Percentiles rank a stretch among this genome's conserved stretches.
These are phyloP conservation scores for Sequoia sempervirens DNA, from an alignment of 75 land plant genomes.

Conservation along the genomic window DNA sequence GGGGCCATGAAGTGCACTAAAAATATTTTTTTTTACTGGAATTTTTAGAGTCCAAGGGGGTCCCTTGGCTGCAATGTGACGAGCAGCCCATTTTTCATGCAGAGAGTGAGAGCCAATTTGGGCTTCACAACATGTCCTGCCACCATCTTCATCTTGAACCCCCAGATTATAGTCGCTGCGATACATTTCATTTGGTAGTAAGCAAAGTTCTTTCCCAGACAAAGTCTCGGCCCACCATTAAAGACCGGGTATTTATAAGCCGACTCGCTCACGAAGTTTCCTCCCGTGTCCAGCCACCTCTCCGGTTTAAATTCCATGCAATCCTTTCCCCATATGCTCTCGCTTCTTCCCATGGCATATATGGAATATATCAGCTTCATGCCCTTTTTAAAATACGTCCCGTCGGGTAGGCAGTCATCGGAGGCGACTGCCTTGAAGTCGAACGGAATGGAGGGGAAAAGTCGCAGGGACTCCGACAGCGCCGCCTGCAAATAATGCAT, in stretches of 20 bases:
- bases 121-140: constrained; percentile 65
- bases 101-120: constrained; percentile 73
- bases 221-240: constrained; percentile 74
- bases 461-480: constrained; percentile 71
- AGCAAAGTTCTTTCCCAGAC: constrained; percentile 81
- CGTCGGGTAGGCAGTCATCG: constrained; percentile 67
- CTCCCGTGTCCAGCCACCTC: constrained; percentile 44
- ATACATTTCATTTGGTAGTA: constrained; percentile 80
- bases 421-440: constrained; percentile 53
- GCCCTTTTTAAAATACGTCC: constrained; percentile 57
- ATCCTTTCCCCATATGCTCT: constrained; percentile 60
- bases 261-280: constrained; percentile 32
- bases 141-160: constrained; percentile 38
- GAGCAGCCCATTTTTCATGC: constrained; percentile 66
- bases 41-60: neutral
- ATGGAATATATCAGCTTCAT: constrained; percentile 51
- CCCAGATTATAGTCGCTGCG: constrained; percentile 43
- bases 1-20: no score
- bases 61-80: constrained; percentile 33
- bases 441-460: constrained; percentile 84
- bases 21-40: no score
- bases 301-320: constrained; percentile 67
- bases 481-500: constrained; percentile 80
- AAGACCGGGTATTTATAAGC: constrained; percentile 63
- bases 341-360: constrained; percentile 59